phyloP scores from a whole-genome alignment of 768 basidiomycete species.

The Termitomyces sp. region DNA sequence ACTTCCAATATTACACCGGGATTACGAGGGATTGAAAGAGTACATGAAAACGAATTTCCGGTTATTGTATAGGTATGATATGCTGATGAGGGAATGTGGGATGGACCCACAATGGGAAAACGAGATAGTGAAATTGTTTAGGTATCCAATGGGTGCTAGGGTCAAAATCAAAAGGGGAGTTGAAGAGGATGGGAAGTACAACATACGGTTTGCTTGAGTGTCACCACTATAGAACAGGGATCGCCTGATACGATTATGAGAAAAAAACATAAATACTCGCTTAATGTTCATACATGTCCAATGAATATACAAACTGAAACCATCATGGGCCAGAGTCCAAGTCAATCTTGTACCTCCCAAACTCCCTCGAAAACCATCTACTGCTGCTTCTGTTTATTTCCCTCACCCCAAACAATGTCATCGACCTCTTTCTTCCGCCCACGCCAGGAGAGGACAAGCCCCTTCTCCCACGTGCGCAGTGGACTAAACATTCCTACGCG shows the following conservation, averaged over 20 bases:
- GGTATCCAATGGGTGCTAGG: neutral
- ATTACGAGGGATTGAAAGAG: conserved; percentile 22
- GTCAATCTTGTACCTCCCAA: neutral
- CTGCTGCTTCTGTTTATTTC: conserved; percentile 17
- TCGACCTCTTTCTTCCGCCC: conserved; percentile 22
- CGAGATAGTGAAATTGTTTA: conserved; percentile 15
- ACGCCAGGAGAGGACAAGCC: conserved; percentile 15
- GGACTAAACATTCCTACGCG: conserved; percentile 82
- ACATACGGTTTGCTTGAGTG: neutral
- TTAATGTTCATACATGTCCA: neutral
- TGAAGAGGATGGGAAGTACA: neutral
- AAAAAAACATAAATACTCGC: neutral
- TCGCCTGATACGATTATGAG: too few relatives aligned
- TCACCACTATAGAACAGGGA: neutral
- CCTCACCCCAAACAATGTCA: conserved; percentile 21
- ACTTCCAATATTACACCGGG: conserved; percentile 14
- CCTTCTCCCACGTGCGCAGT: conserved; percentile 27
- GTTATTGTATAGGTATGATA: conserved; percentile 34
- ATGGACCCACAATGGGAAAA: conserved; percentile 26
- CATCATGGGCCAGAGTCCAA: neutral
- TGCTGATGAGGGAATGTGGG: conserved; percentile 32
- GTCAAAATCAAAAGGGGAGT: neutral
- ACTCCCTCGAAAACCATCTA: neutral
- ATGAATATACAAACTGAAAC: neutral
- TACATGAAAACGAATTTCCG: conserved; percentile 34